Percentiles rank a stretch among this genome's conserved stretches.
Conservation (phyloP, 805 yeast genomes). For the Lipomyces spencermartinsiae region DNA sequence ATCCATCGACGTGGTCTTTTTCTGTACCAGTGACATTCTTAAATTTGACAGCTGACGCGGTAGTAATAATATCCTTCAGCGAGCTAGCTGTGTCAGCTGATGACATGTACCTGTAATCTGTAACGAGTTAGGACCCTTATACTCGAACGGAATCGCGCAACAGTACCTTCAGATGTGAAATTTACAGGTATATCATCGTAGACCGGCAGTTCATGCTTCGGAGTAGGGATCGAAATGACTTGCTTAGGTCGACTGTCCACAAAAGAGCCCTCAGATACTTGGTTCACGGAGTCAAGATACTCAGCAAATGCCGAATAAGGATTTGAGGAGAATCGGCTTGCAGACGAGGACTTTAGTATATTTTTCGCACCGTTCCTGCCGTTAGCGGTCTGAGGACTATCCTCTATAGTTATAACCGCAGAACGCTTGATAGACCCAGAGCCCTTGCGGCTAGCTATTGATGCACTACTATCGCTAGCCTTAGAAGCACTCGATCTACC, state of each 20-base stretch:
- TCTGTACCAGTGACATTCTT: not conserved
- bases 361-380: not conserved
- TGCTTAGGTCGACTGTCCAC: not conserved
- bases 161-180: slow-evolving; percentile 15
- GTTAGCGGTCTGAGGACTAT: not conserved
- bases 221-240: not conserved
- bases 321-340: too few relatives aligned
- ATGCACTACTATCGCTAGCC: not conserved
- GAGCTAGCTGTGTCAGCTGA: slow-evolving; percentile 21
- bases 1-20: slow-evolving; percentile 43
- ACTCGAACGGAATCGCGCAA: not conserved
- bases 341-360: not conserved
- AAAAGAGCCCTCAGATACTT: not conserved
- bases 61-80: slow-evolving; percentile 25
- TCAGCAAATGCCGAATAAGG: not conserved
- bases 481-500: not conserved
- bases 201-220: not conserved
- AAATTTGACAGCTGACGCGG: slow-evolving; percentile 1
- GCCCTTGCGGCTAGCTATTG: not conserved
- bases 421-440: not conserved
- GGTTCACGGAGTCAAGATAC: not conserved
- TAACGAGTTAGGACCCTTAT: not conserved
- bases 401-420: not conserved
- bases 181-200: not conserved
- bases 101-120: slow-evolving; percentile 29